Percentiles rank a stretch among this genome's conserved stretches.
phyloP scores from a whole-genome alignment of 2,329 filamentous ascomycete species.

The Moelleriella libera region DNA sequence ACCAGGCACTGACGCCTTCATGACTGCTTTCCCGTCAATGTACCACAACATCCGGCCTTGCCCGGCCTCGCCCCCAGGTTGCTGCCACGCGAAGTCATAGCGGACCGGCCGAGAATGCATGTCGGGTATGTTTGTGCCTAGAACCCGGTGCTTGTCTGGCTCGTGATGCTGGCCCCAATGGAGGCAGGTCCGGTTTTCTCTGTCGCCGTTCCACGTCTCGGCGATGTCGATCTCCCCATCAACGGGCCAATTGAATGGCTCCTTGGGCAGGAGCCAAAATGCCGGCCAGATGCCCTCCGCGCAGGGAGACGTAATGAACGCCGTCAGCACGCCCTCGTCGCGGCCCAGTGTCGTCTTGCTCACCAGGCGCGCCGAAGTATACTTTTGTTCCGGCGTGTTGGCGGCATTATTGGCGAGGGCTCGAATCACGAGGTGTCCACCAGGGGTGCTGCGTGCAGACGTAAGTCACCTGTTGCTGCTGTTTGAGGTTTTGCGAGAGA shows the following conservation, averaged over 20 bases:
- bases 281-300: constrained; percentile 46
- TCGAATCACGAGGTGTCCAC: constrained; percentile 36
- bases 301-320: constrained; percentile 34
- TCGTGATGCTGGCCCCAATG: constrained; percentile 46
- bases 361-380: constrained; percentile 41
- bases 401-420: constrained; percentile 25
- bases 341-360: constrained; percentile 34
- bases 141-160: constrained; percentile 39
- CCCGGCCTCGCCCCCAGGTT: constrained; percentile 25
- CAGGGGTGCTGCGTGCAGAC: constrained; percentile 20
- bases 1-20: constrained; percentile 37
- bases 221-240: constrained; percentile 48
- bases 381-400: constrained; percentile 24
- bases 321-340: constrained; percentile 36
- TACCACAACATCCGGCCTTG: constrained; percentile 42
- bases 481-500: too few species aligned
- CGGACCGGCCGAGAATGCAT: constrained; percentile 31
- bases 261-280: constrained; percentile 44
- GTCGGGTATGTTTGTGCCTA: constrained; percentile 33
- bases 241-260: constrained; percentile 43
- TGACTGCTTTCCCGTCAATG: constrained; percentile 40
- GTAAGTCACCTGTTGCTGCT: background rate
- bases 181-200: constrained; percentile 39
- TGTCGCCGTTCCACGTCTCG: constrained; percentile 46
- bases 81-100: constrained; percentile 43